Base-by-base conservation (phyloP, 2,329 filamentous ascomycete species). In the Ophiostoma pallidulum region DNA sequence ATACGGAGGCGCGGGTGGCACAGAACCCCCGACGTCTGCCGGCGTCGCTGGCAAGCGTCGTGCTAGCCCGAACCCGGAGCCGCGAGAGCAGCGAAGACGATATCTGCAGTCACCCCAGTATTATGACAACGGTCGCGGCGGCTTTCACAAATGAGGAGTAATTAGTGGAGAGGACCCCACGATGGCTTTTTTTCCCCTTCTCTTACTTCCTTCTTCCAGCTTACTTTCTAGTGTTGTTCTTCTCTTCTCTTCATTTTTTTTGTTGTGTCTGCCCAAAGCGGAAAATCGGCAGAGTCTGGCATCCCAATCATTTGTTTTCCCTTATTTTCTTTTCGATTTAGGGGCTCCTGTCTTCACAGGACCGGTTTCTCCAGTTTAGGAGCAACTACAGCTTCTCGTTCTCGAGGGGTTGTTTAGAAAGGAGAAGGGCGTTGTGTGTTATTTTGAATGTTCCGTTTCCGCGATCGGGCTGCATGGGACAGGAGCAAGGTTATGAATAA, bases 41-140 rank as follows among this genome's bases (percentile, higher is more conserved):
- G 44, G 39, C 13, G 47, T 40, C 4, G 65, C 69, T 5, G 62
- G 66, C 3, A 81, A 81, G 59, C 66, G 77, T 51, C 66, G 72
- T 53, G 70, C 71, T 26, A 80, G 76, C 51, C 68, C 69, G 3
- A 72, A 75, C 14, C 59, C 63, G 41, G 59, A 64, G 35, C 60
- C 63, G 9, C 64, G 69, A 39, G 74, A 78, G 47, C 60, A 66
- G 41, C 66, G 73, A 18, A 62, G 73, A 46, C 60, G 68, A 48
- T 64, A 70, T 49, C 59, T 62, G 46, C 58, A 64, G 41, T 53
- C 51, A 7, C 56, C 57, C 18, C 55, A 58, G 12, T 55, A 56
- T 36, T 56, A 57, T 39, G 55, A 55, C n/a, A n/a, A n/a, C 24
- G 49, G 47, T 24, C 45, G 51, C 14, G 47, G 51, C 12, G 24